Conservation (phyloP, 805 yeast species). For the Zygoascus ofunaensis region DNA sequence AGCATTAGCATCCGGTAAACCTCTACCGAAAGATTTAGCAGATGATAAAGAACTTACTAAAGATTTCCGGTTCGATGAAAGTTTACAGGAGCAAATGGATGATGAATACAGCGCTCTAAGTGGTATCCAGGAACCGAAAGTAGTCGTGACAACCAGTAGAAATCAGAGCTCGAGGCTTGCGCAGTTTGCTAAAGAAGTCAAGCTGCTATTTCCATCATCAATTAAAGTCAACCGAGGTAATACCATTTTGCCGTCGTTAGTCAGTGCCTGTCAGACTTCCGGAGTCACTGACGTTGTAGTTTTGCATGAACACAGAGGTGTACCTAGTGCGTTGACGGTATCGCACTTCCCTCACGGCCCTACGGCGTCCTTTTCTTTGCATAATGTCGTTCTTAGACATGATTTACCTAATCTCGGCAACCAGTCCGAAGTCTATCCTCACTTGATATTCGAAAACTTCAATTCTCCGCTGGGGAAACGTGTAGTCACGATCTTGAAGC, state of each 20-base stretch:
- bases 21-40: constrained; percentile 80
- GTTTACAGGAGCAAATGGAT: constrained; percentile 58
- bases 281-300: constrained; percentile 78
- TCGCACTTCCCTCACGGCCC: constrained; percentile 99
- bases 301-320: constrained; percentile 96
- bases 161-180: constrained; percentile 77
- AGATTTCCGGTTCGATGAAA: constrained; percentile 81
- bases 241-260: constrained; percentile 74
- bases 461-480: constrained; percentile 72
- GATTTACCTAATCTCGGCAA: constrained; percentile 81
- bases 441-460: constrained; percentile 85
- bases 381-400: constrained; percentile 89
- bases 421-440: constrained; percentile 88
- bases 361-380: constrained; percentile 85
- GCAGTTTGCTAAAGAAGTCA: constrained; percentile 89
- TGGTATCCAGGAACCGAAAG: constrained; percentile 83
- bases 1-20: constrained; percentile 86
- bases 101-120: constrained; percentile 85
- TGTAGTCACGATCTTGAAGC: constrained; percentile 70
- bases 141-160: constrained; percentile 88
- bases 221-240: constrained; percentile 90
- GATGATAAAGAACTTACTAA: constrained; percentile 76
- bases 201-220: constrained; percentile 80
- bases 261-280: constrained; percentile 70
- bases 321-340: constrained; percentile 85